These are phyloP conservation scores for Phytophthora sansomeana DNA, from an alignment of 352 stramenopile species.

Conservation along the genomic window DNA sequence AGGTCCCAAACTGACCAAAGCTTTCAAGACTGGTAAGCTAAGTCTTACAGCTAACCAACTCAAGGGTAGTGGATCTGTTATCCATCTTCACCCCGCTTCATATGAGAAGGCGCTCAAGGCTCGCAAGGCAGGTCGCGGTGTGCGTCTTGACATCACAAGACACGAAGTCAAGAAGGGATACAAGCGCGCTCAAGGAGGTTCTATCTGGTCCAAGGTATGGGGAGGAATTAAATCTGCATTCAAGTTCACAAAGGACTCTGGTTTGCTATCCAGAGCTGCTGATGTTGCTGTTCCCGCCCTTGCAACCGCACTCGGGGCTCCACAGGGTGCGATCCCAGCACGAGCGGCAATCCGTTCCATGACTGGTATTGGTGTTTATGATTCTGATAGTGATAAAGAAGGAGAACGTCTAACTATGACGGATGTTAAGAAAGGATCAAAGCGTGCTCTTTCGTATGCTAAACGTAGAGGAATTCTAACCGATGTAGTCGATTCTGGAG, in stretches of 20 bases:
- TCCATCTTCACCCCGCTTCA: constrained; percentile 17
- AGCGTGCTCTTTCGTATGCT: constrained; percentile 4
- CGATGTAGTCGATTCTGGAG: constrained; percentile 11
- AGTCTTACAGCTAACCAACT: constrained; percentile 6
- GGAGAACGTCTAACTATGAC: constrained; percentile 5
- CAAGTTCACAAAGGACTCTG: constrained; percentile 15
- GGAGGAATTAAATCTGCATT: constrained; percentile 20
- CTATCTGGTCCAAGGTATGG: constrained; percentile 26
- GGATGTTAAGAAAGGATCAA: constrained; percentile 14
- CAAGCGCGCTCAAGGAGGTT: background rate
- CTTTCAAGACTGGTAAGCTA: constrained; percentile 10
- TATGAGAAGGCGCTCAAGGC: constrained; percentile 20
- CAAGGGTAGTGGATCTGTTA: constrained; percentile 1
- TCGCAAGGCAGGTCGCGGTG: background rate
- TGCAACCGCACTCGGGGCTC: constrained; percentile 9
- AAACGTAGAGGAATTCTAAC: constrained; percentile 19
- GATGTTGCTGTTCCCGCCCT: constrained; percentile 16
- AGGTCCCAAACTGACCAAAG: background rate
- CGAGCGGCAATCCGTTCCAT: constrained; percentile 10
- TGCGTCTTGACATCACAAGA: background rate
- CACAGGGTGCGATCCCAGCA: constrained; percentile 12
- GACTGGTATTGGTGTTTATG: constrained; percentile 18
- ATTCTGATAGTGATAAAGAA: constrained; percentile 13
- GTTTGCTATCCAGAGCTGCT: constrained; percentile 1
- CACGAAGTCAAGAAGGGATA: constrained; percentile 6